phyloP scores from a whole-genome alignment of 1,139 yeast genomes.

The Suhomyces maxii region DNA sequence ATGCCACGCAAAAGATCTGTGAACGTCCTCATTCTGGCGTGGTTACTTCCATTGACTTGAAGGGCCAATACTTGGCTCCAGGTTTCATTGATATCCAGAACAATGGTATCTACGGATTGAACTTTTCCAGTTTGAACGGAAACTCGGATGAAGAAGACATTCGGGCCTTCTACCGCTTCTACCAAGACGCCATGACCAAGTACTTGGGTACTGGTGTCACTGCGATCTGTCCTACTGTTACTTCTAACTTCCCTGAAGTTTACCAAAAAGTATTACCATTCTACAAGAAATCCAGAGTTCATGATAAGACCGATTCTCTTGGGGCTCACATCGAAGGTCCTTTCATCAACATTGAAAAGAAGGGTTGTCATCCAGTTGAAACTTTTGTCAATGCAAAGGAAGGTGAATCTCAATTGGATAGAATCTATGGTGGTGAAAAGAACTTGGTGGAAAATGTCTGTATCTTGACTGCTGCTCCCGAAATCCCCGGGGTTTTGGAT shows the following conservation, averaged over 20 bases:
- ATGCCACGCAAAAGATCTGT: slow-evolving; percentile 45
- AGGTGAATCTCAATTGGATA: slow-evolving; percentile 36
- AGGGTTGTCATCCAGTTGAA: slow-evolving; percentile 64
- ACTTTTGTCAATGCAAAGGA: slow-evolving; percentile 52
- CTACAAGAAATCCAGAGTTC: slow-evolving; percentile 37
- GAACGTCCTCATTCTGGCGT: slow-evolving; percentile 21
- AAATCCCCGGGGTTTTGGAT: slow-evolving; percentile 54
- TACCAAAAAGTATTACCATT: slow-evolving; percentile 53
- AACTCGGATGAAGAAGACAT: slow-evolving; percentile 39
- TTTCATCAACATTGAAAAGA: slow-evolving; percentile 53
- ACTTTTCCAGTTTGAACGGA: slow-evolving; percentile 45
- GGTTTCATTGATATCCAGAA: slow-evolving; percentile 64
- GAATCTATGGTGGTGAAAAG: slow-evolving; percentile 47
- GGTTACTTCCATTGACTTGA: slow-evolving; percentile 40
- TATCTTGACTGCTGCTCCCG: slow-evolving; percentile 65
- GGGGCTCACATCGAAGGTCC: slow-evolving; percentile 74
- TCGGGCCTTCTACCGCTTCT: slow-evolving; percentile 29
- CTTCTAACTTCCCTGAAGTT: slow-evolving; percentile 55
- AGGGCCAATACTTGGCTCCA: slow-evolving; percentile 54
- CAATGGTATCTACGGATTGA: slow-evolving; percentile 62
- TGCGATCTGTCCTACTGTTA: slow-evolving; percentile 59
- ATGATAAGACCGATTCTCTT: slow-evolving; percentile 48
- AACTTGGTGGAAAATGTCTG: slow-evolving; percentile 45
- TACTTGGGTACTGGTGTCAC: slow-evolving; percentile 59
- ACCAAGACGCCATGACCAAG: slow-evolving; percentile 49